Evolutionary conservation across 768 basidiomycete species (phyloP).

Genomic region (Neoboletus brunneissimus): DNA sequence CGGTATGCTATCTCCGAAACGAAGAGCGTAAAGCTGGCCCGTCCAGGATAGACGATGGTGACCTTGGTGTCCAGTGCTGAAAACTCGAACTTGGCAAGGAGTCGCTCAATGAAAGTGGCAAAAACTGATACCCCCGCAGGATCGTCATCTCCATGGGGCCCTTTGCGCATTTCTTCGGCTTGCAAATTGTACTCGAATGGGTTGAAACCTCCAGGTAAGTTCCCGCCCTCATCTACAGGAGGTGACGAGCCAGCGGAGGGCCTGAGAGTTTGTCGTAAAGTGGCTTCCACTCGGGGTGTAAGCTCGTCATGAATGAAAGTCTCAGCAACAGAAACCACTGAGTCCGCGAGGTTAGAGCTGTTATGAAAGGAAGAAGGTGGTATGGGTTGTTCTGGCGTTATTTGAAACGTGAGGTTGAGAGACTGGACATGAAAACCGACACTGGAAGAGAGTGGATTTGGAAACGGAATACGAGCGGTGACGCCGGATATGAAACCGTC

Average conservation of each 20-base stretch:
- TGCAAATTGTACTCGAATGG: conserved; percentile 40
- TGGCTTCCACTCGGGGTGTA: conserved; percentile 63
- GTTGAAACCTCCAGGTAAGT: conserved; percentile 67
- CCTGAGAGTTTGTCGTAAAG: conserved; percentile 67
- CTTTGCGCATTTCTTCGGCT: conserved; percentile 36
- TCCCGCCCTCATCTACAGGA: conserved; percentile 36
- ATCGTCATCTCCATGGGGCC: conserved; percentile 45
- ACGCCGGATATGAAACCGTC: conserved; percentile 74
- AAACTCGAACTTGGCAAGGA: conserved; percentile 78
- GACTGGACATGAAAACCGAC: conserved; percentile 69
- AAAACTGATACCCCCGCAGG: conserved; percentile 79
- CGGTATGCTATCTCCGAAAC: conserved; percentile 58
- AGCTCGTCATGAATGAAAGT: conserved; percentile 86
- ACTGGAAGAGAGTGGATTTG: conserved; percentile 74
- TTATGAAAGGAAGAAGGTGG: conserved; percentile 13
- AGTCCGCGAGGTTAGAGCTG: conserved; percentile 58
- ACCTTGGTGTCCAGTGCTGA: conserved; percentile 66
- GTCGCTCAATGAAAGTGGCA: conserved; percentile 72
- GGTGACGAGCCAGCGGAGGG: conserved; percentile 35
- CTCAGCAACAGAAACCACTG: conserved; percentile 81
- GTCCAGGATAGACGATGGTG: conserved; percentile 63
- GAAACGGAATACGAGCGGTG: conserved; percentile 79
- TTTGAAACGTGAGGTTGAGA: conserved; percentile 63
- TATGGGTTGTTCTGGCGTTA: conserved; percentile 29
- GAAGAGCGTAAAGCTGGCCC: conserved; percentile 57